Base-by-base conservation (phyloP, 2,329 filamentous ascomycete genomes). In the Fusarium piperis region DNA sequence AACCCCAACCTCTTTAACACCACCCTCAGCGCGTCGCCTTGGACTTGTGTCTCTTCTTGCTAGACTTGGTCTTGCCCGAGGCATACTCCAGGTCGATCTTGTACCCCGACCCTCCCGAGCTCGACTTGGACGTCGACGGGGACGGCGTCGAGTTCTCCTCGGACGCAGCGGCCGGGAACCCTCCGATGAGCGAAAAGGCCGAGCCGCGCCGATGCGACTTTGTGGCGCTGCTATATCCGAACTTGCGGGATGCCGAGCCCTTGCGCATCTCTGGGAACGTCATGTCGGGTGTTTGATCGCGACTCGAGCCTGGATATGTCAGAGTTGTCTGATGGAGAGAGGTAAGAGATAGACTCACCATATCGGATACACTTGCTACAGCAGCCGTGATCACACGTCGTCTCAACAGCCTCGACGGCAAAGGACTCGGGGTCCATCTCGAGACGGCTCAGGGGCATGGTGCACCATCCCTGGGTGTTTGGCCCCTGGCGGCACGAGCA, bases 381-480 rank as follows among this genome's bases (percentile, higher is more conserved):
- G 71, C 86, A 88, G 15, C 85, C 85, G 65, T 89, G 87, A 59
- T 86, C 85, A 63, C 87, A 89, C 2, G 82, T 80, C 28, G 78
- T 78, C 60, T 84, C 79, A 52, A 82, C 76, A 20, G 79, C 75
- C 60, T 85, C 83, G 20, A 78, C 70, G 12, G 76, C 74, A 59
- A 75, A 75, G 1, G 78, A 80, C 12, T 80, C 71, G 8, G 76
- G 66, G 64, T 81, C 82, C 57, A 76, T 77, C 55, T 76, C 63
- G 68, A 78, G 72, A 39, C 77, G 78, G 32, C 71, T 73, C 38
- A 76, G 78, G 13, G 79, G 77, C 68, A 82, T 83, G 11, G 80
- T 82, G 75, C 87, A 89, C 87, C 87, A 89, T 8, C 87, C 87
- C 65, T 82, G 80, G 2, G 78, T 83, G 73, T 89, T 89, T 18